Base-by-base conservation (phyloP, 768 basidiomycete species). In the Artomyces pyxidatus region DNA sequence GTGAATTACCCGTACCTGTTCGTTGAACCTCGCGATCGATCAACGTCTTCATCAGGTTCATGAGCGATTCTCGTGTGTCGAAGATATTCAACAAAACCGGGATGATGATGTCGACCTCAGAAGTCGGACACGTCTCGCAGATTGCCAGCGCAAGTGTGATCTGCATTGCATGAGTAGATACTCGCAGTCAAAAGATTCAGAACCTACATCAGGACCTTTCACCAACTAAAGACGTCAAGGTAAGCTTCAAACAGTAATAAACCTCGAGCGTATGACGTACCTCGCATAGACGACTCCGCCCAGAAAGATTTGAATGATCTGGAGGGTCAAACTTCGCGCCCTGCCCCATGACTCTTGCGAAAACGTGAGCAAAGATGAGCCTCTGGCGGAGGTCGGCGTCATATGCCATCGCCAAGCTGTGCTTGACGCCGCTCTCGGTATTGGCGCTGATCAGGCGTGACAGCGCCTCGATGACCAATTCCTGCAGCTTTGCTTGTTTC, bases 391-490 rank as follows among this genome's bases (percentile, higher is more conserved):
- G 68, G 59, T 93, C 85, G 19, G 70, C 63, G 58, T 88, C 83
- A 57, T 89, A 91, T 1, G 86, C 88, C 50, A 88, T 71, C 4
- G 81, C 69, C 19, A 94, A 76, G 58, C 86, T 91, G 62, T 94
- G 88, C 63, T 91, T 92, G 61, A 94, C 81, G 5, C 89, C 92
- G 57, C 80, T 84, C 59, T 93, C 88, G 14, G 87, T 82, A 60
- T 95, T 95, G 11, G 89, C 78, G 28, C 75, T 78, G 48, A 95
- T 82, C 6, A 95, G 71, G 52, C 91, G 83, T 1, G 90, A 78
- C 6, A 95, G 75, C 1, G 86, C 88, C 5, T 80, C 76, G 50
- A 94, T 86, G 37, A 89, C 81, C 14, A 88, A 68, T 50, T 89
- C 84, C 12, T 85, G 78, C 35, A 89, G 66, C 49, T 85, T 82